phyloP scores from a whole-genome alignment of 1,284 basidiomycete genomes.

The Microbotryum lychnidis-dioicae region DNA sequence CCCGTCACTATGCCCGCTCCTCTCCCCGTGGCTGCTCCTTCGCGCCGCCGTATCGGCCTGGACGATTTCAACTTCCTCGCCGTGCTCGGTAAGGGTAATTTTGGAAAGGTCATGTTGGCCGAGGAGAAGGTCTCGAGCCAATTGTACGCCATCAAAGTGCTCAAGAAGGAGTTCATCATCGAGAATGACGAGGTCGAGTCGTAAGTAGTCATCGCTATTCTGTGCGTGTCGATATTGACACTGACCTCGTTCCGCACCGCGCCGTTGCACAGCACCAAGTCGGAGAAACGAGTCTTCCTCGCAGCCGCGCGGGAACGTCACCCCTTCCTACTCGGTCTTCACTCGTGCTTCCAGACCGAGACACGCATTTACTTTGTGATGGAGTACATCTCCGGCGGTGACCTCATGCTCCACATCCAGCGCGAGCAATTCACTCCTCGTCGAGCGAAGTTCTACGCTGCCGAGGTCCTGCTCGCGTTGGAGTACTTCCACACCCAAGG shows the following conservation, averaged over 20 bases:
- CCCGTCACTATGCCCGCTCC: background rate
- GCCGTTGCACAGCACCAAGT: slow-evolving; percentile 66
- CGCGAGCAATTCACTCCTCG: slow-evolving; percentile 69
- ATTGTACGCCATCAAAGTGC: slow-evolving; percentile 97
- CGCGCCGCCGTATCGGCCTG: slow-evolving; percentile 63
- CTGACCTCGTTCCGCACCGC: background rate
- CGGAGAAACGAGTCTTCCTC: slow-evolving; percentile 96
- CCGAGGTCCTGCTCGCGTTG: slow-evolving; percentile 91
- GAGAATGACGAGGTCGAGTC: slow-evolving; percentile 99
- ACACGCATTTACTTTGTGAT: slow-evolving; percentile 75
- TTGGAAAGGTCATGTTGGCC: slow-evolving; percentile 99
- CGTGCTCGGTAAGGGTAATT: slow-evolving; percentile 97
- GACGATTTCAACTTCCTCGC: slow-evolving; percentile 99
- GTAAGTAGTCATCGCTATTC: slow-evolving; percentile 45
- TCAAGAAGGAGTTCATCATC: slow-evolving; percentile 99
- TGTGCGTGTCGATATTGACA: background rate
- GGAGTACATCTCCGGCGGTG: slow-evolving; percentile 57
- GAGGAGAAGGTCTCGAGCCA: slow-evolving; percentile 89
- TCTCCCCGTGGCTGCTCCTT: background rate
- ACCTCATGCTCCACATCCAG: slow-evolving; percentile 75
- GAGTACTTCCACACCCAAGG: slow-evolving; percentile 99
- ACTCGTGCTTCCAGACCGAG: slow-evolving; percentile 99
- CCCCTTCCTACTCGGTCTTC: slow-evolving; percentile 91
- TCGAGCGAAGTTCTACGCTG: slow-evolving; percentile 95
- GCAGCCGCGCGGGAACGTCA: slow-evolving; percentile 92